Evolutionary conservation across 1,284 basidiomycete species (phyloP).

Genomic region (Trichosporon sp.): DNA sequence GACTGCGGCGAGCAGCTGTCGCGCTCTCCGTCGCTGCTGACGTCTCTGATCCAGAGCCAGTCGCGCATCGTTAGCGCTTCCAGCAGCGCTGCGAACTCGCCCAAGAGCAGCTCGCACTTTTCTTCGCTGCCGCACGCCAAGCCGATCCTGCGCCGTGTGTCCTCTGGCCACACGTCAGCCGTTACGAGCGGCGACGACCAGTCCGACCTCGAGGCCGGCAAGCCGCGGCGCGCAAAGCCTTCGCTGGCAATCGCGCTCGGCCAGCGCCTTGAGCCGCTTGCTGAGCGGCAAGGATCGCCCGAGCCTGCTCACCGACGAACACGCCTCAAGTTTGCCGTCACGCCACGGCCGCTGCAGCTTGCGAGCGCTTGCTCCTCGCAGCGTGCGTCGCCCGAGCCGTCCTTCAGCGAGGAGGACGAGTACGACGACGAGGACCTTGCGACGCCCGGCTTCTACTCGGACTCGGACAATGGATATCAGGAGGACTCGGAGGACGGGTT

Average conservation of each 20-base stretch:
- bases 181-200: neutral
- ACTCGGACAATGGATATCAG: constrained; percentile 17
- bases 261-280: neutral
- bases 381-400: constrained; percentile 3
- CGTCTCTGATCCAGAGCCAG: constrained; percentile 19
- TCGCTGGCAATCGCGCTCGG: neutral
- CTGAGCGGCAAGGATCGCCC: neutral
- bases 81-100: neutral
- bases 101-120: neutral
- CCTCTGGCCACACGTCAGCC: neutral
- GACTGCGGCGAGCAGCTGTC: constrained; percentile 10
- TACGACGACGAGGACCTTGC: constrained; percentile 12
- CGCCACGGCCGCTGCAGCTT: constrained; percentile 17
- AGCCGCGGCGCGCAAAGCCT: neutral
- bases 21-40: constrained; percentile 19
- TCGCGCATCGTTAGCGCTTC: constrained; percentile 1
- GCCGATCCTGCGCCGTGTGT: constrained; percentile 17
- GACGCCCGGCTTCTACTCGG: constrained; percentile 8
- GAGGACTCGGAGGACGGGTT: constrained; percentile 25
- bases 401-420: neutral
- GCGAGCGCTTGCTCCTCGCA: neutral
- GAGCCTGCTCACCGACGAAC: constrained; percentile 11
- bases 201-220: neutral
- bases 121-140: neutral
- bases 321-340: constrained; percentile 23